A percentile compares a stretch with the other conserved stretches of the same genome.
These are phyloP conservation scores for Hymenoscyphus salicellus DNA, from an alignment of 2,329 filamentous ascomycete species.

Conservation along the genomic window DNA sequence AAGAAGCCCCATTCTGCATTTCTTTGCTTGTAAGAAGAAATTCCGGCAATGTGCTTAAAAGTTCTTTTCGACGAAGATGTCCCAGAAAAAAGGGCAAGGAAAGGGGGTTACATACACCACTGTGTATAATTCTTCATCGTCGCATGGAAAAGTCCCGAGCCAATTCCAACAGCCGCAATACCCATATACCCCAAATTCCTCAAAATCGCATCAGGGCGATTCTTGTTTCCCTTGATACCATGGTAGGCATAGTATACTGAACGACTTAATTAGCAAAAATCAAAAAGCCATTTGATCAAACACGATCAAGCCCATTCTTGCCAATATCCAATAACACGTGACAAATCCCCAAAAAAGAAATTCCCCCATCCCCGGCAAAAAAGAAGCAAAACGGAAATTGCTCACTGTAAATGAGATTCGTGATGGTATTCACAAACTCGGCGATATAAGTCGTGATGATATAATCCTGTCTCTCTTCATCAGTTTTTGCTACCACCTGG, in stretches of 20 bases:
- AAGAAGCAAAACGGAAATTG: neutral
- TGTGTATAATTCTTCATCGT: slow-evolving; percentile 46
- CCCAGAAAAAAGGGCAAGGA: neutral
- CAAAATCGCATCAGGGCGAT: slow-evolving; percentile 31
- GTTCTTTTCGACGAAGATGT: neutral
- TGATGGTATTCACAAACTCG: slow-evolving; percentile 53
- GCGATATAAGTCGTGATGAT: slow-evolving; percentile 50
- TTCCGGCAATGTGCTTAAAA: neutral
- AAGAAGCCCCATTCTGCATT: neutral
- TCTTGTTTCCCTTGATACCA: slow-evolving; percentile 31
- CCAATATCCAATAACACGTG: neutral
- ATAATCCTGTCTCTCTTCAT: slow-evolving; percentile 46
- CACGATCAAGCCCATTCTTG: neutral
- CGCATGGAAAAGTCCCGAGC: slow-evolving; percentile 43
- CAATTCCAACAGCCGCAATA: slow-evolving; percentile 42
- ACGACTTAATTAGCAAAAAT: neutral
- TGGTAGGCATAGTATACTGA: slow-evolving; percentile 33
- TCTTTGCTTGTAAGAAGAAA: neutral
- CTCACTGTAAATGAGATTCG: slow-evolving; percentile 49
- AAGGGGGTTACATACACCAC: slow-evolving; percentile 39
- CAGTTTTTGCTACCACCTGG: neutral
- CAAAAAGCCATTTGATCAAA: neutral
- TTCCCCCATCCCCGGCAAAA: neutral
- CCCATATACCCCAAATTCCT: slow-evolving; percentile 42
- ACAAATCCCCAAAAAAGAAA: neutral